A percentile compares a stretch with the other conserved stretches of the same genome.
Conservation (phyloP, 2,329 filamentous ascomycete species). For the Teratosphaeria epicoccoides region DNA sequence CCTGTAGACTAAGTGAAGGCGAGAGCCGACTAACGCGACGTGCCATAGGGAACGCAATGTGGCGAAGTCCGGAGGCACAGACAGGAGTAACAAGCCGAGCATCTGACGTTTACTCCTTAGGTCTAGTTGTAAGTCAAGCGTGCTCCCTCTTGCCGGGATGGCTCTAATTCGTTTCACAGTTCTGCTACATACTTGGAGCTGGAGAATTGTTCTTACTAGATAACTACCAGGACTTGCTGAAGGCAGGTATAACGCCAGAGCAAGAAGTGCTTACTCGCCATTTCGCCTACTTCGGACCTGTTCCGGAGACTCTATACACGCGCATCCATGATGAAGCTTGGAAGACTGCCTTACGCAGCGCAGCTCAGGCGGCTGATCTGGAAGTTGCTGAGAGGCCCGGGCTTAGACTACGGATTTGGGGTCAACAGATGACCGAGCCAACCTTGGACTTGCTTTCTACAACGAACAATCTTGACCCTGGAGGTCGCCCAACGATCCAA, state of each 20-base stretch:
- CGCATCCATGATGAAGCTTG: constrained; percentile 21
- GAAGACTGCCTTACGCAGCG: constrained; percentile 5
- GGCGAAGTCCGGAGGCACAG: constrained; percentile 32
- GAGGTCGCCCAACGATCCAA: constrained; percentile 24
- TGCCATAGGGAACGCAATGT: constrained; percentile 31
- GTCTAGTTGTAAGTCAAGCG: constrained; percentile 27
- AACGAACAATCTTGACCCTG: constrained; percentile 27
- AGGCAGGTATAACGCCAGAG: constrained; percentile 21
- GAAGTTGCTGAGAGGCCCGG: constrained; percentile 21
- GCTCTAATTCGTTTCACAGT: constrained; percentile 21
- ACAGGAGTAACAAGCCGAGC: constrained; percentile 26
- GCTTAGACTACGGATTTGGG: constrained; percentile 23
- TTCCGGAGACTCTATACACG: constrained; percentile 23
- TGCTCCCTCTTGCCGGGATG: constrained; percentile 5
- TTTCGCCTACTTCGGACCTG: constrained; percentile 27
- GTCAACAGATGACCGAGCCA: constrained; percentile 17
- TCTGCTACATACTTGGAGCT: constrained; percentile 26
- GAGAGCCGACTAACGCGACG: constrained; percentile 17
- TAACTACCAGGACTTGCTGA: constrained; percentile 23
- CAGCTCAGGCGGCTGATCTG: constrained; percentile 19
- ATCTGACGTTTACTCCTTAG: constrained; percentile 31
- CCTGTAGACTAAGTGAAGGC: constrained; percentile 24
- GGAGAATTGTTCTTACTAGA: constrained; percentile 24
- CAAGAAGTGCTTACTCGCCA: constrained; percentile 26
- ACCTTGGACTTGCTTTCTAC: constrained; percentile 26